Evolutionary conservation across 1,139 yeast species (phyloP).

Genomic region (Diutina catenulata): DNA sequence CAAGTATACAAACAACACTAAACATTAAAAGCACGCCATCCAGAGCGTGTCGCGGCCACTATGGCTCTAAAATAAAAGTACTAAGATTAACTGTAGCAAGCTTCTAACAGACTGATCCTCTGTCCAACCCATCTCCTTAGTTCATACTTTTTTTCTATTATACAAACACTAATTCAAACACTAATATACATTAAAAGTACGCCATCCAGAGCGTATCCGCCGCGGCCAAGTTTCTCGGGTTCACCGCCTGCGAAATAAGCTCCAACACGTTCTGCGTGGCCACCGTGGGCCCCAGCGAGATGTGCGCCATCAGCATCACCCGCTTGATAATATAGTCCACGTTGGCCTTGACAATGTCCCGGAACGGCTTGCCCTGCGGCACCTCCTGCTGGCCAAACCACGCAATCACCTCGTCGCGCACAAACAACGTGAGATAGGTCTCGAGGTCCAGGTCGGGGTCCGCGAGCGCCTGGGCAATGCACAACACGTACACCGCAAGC

Average conservation of each 20-base stretch:
- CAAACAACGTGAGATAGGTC: constrained; percentile 81
- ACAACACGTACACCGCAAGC: constrained; percentile 72
- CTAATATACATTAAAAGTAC: constrained; percentile 50
- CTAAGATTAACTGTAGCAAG: no score
- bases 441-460: constrained; percentile 88
- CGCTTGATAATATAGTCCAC: constrained; percentile 75
- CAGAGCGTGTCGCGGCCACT: no score
- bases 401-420: constrained; percentile 86
- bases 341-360: constrained; percentile 81
- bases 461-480: constrained; percentile 77
- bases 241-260: constrained; percentile 88
- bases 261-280: constrained; percentile 93
- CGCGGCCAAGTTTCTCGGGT: constrained; percentile 86
- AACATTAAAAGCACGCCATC: constrained; percentile 78
- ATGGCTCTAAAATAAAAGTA: no score
- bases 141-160: no score
- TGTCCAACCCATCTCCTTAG: no score
- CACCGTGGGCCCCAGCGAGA: constrained; percentile 61
- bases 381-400: constrained; percentile 71
- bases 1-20: no score
- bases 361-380: constrained; percentile 66
- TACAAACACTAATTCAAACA: no score
- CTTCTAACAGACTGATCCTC: no score
- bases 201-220: constrained; percentile 97
- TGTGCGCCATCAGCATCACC: constrained; percentile 62